A percentile compares a stretch with the other conserved stretches of the same genome.
Conservation (phyloP, 1,284 basidiomycete species). For the Tylopilus sp. region DNA sequence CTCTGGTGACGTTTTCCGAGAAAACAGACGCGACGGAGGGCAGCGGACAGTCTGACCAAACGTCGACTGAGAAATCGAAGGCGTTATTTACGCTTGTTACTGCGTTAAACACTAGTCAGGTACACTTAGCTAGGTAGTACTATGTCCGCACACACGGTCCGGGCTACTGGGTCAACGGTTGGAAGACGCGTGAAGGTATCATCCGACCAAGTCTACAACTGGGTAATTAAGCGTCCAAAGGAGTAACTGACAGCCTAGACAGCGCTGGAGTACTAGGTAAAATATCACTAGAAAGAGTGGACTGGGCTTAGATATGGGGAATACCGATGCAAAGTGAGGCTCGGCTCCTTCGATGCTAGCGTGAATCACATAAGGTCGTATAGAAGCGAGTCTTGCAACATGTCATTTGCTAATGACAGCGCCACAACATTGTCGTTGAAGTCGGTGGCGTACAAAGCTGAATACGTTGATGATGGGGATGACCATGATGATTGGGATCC, state of each 20-base stretch:
- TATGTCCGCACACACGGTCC: too few relatives aligned
- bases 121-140: too few relatives aligned
- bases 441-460: conserved; percentile 11
- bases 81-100: conserved; percentile 33
- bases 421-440: conserved; percentile 8
- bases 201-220: not conserved
- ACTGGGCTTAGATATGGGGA: not conserved
- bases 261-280: conserved; percentile 1
- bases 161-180: too few relatives aligned
- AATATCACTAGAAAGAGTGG: conserved; percentile 7
- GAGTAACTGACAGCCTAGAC: conserved; percentile 1
- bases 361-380: conserved; percentile 19
- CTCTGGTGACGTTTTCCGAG: conserved; percentile 4
- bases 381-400: conserved; percentile 11
- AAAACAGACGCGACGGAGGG: conserved; percentile 6
- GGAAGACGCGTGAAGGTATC: too few relatives aligned
- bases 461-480: conserved; percentile 30
- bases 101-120: too few relatives aligned
- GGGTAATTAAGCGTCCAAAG: conserved; percentile 10
- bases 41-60: conserved; percentile 15
- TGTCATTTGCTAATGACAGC: conserved; percentile 7
- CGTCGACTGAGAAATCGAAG: conserved; percentile 16
- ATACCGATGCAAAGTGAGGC: not conserved
- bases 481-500: conserved; percentile 25
- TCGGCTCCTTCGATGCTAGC: conserved; percentile 1